Evolutionary conservation across 768 basidiomycete species (phyloP).

Genomic region (Suillus tomentosus): DNA sequence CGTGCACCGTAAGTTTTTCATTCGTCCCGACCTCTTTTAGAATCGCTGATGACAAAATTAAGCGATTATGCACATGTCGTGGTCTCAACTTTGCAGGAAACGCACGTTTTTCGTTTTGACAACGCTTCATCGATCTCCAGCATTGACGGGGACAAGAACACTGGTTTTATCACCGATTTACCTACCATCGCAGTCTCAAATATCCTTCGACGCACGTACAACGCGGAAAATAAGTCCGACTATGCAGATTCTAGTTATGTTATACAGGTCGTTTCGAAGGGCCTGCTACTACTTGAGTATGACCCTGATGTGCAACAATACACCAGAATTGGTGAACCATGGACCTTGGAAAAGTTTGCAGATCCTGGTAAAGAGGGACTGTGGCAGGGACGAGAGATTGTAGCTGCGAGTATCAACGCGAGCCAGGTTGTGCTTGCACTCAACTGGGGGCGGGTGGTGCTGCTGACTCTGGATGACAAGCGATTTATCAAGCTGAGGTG

Average conservation of each 20-base stretch:
- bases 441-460: constrained; percentile 50
- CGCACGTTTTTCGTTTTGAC: constrained; percentile 55
- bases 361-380: constrained; percentile 19
- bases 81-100: constrained; percentile 58
- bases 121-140: constrained; percentile 21
- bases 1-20: constrained; percentile 48
- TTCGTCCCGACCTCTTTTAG: neutral
- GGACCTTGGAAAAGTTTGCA: constrained; percentile 36
- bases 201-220: constrained; percentile 38
- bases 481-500: constrained; percentile 32
- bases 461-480: constrained; percentile 50
- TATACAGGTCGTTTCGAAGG: constrained; percentile 71
- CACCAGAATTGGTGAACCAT: constrained; percentile 40
- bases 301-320: constrained; percentile 48
- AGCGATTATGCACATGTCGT: constrained; percentile 61
- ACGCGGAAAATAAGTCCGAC: constrained; percentile 20
- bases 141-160: constrained; percentile 42
- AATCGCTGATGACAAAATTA: constrained; percentile 5
- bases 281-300: constrained; percentile 57
- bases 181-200: constrained; percentile 70
- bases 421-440: constrained; percentile 69
- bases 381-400: constrained; percentile 48
- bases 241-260: constrained; percentile 55
- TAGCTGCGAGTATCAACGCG: constrained; percentile 68
- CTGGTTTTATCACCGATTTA: constrained; percentile 47